Evolutionary conservation across 78 protist species (phyloP).

Genomic region (Dictyostelium intermedium): DNA sequence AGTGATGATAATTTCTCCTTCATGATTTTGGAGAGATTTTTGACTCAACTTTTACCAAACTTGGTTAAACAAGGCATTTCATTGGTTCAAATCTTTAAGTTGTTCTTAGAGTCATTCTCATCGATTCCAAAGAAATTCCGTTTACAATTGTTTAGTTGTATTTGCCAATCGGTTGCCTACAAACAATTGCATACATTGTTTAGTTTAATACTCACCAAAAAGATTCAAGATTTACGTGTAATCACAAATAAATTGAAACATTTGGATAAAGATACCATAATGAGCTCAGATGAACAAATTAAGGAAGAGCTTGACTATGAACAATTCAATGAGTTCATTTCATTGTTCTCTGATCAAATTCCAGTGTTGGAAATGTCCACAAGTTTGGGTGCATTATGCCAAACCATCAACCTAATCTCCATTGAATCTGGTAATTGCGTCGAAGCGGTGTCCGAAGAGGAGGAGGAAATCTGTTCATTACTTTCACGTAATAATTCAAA

Average conservation of each 20-base stretch:
- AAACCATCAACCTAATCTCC: not conserved
- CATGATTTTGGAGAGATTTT: not conserved
- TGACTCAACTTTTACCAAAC: not conserved
- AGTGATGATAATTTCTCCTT: slow-evolving; percentile 38
- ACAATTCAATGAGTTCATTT: slow-evolving; percentile 26
- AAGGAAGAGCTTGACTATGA: slow-evolving; percentile 21
- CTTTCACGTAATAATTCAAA: not conserved
- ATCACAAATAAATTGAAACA: not conserved
- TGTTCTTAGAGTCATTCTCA: slow-evolving; percentile 7
- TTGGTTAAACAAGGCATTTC: not conserved
- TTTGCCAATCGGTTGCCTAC: slow-evolving; percentile 16
- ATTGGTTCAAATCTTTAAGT: not conserved
- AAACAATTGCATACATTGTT: slow-evolving; percentile 8
- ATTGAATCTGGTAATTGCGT: slow-evolving; percentile 13
- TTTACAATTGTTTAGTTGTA: not conserved
- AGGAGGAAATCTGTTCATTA: not conserved
- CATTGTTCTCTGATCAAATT: not conserved
- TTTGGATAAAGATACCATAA: not conserved
- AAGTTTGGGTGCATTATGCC: not conserved
- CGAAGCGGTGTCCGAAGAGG: not conserved
- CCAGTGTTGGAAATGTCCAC: slow-evolving; percentile 15
- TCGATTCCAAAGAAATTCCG: slow-evolving; percentile 24
- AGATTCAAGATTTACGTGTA: slow-evolving; percentile 24
- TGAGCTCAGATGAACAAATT: not conserved
- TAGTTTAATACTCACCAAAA: not conserved